Percentiles rank a stretch among this genome's conserved stretches.
phyloP scores from a whole-genome alignment of 495 filamentous ascomycete species.

The Patellaria atrata region DNA sequence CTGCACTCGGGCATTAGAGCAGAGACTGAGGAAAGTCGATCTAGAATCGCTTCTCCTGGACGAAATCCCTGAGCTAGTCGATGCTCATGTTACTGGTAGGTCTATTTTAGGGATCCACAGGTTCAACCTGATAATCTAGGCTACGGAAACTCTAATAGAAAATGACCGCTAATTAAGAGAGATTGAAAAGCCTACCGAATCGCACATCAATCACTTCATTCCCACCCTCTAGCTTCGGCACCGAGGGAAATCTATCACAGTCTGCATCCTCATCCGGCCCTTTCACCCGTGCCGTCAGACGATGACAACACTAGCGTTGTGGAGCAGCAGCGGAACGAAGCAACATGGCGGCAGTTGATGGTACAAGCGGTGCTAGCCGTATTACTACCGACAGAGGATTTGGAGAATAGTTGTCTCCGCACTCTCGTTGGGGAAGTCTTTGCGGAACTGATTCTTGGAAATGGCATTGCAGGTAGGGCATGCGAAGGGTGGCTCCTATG shows the following conservation, averaged over 20 bases:
- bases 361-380: conserved; percentile 65
- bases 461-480: conserved; percentile 55
- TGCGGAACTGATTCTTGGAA: conserved; percentile 71
- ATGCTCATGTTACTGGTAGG: conserved; percentile 68
- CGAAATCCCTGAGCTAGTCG: conserved; percentile 70
- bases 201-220: conserved; percentile 34
- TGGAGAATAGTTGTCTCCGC: conserved; percentile 72
- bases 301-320: conserved; percentile 34
- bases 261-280: conserved; percentile 61
- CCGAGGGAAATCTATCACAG: conserved; percentile 65
- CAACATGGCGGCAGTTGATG: conserved; percentile 64
- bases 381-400: conserved; percentile 79
- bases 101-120: conserved; percentile 15
- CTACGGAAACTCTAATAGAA: conserved; percentile 6
- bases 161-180: too few species aligned
- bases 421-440: conserved; percentile 72
- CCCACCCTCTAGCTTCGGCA: conserved; percentile 41
- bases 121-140: not conserved
- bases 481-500: conserved; percentile 79
- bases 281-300: conserved; percentile 58
- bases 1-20: conserved; percentile 72
- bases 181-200: conserved; percentile 25
- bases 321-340: conserved; percentile 61
- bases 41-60: conserved; percentile 71
- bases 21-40: conserved; percentile 68